Evolutionary conservation across 495 filamentous ascomycete species (phyloP).

Genomic region (Aspergillus asperescens): DNA sequence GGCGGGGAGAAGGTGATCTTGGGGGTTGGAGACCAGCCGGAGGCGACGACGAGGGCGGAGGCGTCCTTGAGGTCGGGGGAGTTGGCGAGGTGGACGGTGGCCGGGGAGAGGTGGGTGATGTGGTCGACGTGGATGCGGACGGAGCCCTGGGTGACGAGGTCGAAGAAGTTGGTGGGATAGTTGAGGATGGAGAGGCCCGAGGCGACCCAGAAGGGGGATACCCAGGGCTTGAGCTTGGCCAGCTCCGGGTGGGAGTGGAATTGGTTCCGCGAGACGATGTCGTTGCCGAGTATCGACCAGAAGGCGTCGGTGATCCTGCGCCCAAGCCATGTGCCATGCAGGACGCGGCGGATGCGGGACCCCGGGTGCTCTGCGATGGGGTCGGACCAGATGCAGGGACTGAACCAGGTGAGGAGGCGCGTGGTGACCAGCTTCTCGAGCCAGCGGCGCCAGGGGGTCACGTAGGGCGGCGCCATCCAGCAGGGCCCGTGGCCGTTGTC

Average conservation of each 20-base stretch:
- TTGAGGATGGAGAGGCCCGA: conserved; percentile 62
- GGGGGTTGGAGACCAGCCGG: conserved; percentile 62
- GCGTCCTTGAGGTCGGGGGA: conserved; percentile 9
- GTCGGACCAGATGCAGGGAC: conserved; percentile 56
- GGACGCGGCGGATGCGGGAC: conserved; percentile 42
- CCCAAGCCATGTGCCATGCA: conserved; percentile 64
- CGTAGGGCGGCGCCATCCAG: conserved; percentile 64
- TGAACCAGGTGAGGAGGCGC: conserved; percentile 60
- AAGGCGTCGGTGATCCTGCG: conserved; percentile 63
- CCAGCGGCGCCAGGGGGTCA: conserved; percentile 58
- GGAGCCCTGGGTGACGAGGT: conserved; percentile 51
- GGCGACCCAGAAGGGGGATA: conserved; percentile 57
- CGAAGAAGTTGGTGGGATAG: conserved; percentile 61
- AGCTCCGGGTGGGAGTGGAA: conserved; percentile 59
- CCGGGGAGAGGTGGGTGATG: conserved; percentile 44
- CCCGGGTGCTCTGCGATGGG: conserved; percentile 49
- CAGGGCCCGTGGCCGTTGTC: conserved; percentile 66
- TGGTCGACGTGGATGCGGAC: conserved; percentile 61
- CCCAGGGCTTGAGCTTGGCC: conserved; percentile 60
- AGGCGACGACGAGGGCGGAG: conserved; percentile 64
- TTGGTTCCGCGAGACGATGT: conserved; percentile 54
- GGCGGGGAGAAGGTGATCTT: conserved; percentile 59
- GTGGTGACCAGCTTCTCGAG: conserved; percentile 62
- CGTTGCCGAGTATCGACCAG: conserved; percentile 57
- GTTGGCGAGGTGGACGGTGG: conserved; percentile 46